A percentile compares a stretch with the other conserved stretches of the same genome.
These are phyloP conservation scores for Apiotrichum veenhuisii DNA, from an alignment of 1,284 basidiomycete species.

Conservation along the genomic window DNA sequence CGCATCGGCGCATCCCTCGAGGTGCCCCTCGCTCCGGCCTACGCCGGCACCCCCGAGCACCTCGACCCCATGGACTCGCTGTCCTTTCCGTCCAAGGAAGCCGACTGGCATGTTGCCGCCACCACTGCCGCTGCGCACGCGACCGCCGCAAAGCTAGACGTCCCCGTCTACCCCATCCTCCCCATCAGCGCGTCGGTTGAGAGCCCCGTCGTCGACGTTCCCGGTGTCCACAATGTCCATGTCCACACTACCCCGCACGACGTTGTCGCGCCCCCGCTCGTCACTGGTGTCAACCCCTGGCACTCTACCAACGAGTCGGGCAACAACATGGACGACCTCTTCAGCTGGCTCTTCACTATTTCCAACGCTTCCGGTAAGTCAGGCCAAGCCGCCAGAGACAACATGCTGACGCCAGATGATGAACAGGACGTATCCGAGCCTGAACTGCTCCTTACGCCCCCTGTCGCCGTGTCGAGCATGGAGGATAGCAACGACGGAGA, in stretches of 20 bases:
- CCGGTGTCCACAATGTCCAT: background rate
- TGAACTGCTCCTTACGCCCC: background rate
- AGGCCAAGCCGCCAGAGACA: background rate
- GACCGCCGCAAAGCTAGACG: background rate
- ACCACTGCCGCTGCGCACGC: conserved; percentile 2
- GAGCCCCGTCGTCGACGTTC: background rate
- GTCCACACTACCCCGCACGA: background rate
- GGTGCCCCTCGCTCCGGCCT: conserved; percentile 19
- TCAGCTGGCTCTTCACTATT: conserved; percentile 20
- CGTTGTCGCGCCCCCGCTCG: background rate
- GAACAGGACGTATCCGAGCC: background rate
- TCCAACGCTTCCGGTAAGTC: conserved; percentile 1
- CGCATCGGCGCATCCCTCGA: conserved; percentile 13
- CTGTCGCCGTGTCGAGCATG: background rate
- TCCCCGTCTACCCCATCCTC: conserved; percentile 1
- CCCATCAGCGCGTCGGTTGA: background rate
- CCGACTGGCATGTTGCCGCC: background rate
- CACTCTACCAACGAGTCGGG: background rate
- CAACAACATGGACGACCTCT: conserved; percentile 17
- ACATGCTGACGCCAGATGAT: background rate
- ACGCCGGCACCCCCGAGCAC: conserved; percentile 19
- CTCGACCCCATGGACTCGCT: conserved; percentile 15
- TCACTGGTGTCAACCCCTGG: background rate
- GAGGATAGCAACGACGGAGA: background rate
- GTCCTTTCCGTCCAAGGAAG: conserved; percentile 1